Evolutionary conservation across 2,329 filamentous ascomycete genomes (phyloP).

Genomic region (Fusarium staphyleae): DNA sequence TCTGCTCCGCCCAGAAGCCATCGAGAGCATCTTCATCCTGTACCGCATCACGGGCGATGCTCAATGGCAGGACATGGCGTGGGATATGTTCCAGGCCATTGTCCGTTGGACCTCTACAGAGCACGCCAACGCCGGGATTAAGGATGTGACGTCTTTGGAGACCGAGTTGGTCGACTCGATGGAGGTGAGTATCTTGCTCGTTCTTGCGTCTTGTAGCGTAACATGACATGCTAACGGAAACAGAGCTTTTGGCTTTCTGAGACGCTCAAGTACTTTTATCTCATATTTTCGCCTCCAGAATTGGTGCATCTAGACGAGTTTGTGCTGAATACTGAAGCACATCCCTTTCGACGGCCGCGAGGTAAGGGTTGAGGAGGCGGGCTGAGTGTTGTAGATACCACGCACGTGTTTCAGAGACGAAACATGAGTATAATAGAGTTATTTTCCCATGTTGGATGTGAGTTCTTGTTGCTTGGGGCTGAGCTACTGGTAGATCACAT

Average conservation of each 20-base stretch:
- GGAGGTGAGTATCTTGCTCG: constrained; percentile 54
- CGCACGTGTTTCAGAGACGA: no score
- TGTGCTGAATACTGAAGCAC: constrained; percentile 65
- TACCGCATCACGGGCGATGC: constrained; percentile 58
- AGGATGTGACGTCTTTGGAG: constrained; percentile 49
- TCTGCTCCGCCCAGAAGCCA: constrained; percentile 59
- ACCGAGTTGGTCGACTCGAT: constrained; percentile 62
- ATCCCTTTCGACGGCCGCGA: constrained; percentile 48
- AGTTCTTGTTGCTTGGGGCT: no score
- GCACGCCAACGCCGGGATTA: constrained; percentile 57
- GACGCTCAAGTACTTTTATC: constrained; percentile 78
- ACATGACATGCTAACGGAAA: neutral
- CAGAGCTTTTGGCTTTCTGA: constrained; percentile 77
- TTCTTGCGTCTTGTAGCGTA: neutral
- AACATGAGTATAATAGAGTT: no score
- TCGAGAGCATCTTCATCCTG: constrained; percentile 57
- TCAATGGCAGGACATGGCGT: constrained; percentile 58
- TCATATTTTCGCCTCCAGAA: constrained; percentile 72
- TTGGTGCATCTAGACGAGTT: constrained; percentile 72
- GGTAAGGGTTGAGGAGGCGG: neutral
- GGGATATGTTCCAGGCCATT: constrained; percentile 60
- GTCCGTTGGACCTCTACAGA: constrained; percentile 54
- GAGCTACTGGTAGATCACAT: no score
- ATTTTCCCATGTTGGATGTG: no score
- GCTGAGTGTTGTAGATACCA: no score